These are phyloP conservation scores for Pontederia crassipes DNA, from an alignment of 176 grass and related monocot genomes.

Conservation along the genomic window DNA sequence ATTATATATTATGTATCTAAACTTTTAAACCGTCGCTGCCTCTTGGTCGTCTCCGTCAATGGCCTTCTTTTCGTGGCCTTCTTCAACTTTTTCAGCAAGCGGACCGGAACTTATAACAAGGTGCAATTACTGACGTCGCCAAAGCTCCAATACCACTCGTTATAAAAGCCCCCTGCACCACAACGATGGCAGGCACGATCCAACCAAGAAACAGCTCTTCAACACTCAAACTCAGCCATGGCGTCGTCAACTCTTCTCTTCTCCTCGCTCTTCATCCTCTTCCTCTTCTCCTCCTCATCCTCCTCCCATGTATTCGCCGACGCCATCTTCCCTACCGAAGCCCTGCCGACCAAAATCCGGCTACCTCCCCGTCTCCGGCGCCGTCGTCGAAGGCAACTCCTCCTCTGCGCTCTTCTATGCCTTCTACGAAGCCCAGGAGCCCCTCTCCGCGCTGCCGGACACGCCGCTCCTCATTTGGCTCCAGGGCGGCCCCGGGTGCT, in stretches of 20 bases:
- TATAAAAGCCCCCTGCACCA: no score
- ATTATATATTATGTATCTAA: no score
- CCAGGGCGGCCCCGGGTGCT: constrained; percentile 52
- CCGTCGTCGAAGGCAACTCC: not conserved
- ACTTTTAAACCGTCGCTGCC: no score
- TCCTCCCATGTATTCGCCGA: not conserved
- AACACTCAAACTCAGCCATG: not conserved
- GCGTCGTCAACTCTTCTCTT: not conserved
- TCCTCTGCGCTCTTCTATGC: constrained; percentile 49
- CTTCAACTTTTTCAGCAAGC: no score
- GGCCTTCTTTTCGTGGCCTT: no score
- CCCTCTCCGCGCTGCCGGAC: constrained; percentile 19
- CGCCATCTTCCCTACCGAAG: constrained; percentile 26
- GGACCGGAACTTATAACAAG: no score
- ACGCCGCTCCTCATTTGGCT: constrained; percentile 63
- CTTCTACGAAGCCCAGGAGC: constrained; percentile 56
- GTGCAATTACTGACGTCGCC: no score
- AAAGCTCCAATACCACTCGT: no score
- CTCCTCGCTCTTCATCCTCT: not conserved
- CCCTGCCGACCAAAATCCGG: constrained; percentile 50
- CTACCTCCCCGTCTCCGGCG: constrained; percentile 28
- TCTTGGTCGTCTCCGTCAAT: no score
- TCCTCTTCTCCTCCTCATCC: not conserved
- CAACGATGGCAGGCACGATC: no score
- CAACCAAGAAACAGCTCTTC: not conserved